phyloP scores from a whole-genome alignment of 306 rosid species.

The Echinosophora koreensis region DNA sequence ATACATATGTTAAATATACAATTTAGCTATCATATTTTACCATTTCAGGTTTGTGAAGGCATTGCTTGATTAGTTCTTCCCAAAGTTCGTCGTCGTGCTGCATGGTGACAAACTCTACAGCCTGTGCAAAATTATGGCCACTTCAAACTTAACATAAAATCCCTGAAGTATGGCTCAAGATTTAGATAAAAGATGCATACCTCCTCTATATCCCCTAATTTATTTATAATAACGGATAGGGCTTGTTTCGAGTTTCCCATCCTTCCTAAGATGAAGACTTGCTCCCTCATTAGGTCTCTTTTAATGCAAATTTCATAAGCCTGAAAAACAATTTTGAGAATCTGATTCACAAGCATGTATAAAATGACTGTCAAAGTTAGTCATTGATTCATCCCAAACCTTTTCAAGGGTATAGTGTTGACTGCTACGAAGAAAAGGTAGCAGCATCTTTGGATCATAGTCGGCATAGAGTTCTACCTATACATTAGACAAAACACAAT shows the following conservation, averaged over 20 bases:
- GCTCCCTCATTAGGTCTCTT: constrained; percentile 83
- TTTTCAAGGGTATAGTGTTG: constrained; percentile 97
- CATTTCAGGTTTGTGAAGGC: constrained; percentile 66
- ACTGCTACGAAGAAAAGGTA: constrained; percentile 94
- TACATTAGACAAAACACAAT: constrained; percentile 35
- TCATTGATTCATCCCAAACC: constrained; percentile 61
- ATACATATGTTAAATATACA: constrained; percentile 33
- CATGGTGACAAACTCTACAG: constrained; percentile 82
- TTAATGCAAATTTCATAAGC: constrained; percentile 82
- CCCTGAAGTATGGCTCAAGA: constrained; percentile 22
- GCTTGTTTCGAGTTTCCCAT: constrained; percentile 97
- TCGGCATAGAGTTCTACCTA: constrained; percentile 98
- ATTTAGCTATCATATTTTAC: constrained; percentile 38
- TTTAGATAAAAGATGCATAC: constrained; percentile 56
- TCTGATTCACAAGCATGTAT: constrained; percentile 37
- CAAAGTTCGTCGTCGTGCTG: constrained; percentile 68
- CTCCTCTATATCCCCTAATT: constrained; percentile 94
- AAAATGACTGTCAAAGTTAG: constrained; percentile 35
- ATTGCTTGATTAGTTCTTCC: constrained; percentile 68
- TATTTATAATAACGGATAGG: constrained; percentile 80
- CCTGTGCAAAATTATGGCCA: constrained; percentile 63
- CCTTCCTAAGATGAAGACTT: constrained; percentile 93
- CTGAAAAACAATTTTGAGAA: constrained; percentile 59
- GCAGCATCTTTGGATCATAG: constrained; percentile 91
- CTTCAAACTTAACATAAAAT: constrained; percentile 43